These are phyloP conservation scores for Salix purpurea DNA, from an alignment of 345 rosid genomes.

Conservation along the genomic window DNA sequence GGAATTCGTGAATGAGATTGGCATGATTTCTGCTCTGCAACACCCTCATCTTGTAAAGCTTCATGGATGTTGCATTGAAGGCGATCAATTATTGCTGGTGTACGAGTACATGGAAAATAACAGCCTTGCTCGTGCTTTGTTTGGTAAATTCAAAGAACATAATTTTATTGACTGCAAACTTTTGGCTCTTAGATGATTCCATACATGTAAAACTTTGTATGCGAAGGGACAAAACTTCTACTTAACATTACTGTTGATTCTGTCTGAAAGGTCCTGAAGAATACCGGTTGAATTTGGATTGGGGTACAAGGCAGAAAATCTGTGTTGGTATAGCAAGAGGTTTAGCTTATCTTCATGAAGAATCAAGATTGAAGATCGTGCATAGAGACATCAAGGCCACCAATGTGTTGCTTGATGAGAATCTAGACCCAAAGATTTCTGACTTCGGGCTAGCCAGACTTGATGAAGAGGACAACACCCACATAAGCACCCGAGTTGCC, in stretches of 20 bases:
- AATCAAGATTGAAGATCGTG: constrained; percentile 59
- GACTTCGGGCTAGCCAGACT: constrained; percentile 72
- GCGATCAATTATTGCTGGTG: constrained; percentile 50
- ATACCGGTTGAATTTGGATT: constrained; percentile 42
- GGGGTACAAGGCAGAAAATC: constrained; percentile 58
- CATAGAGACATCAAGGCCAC: constrained; percentile 74
- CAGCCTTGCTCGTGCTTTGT: constrained; percentile 50
- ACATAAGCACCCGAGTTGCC: constrained; percentile 62
- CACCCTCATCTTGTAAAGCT: constrained; percentile 72
- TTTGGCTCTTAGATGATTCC: too few species aligned
- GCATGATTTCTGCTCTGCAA: constrained; percentile 61
- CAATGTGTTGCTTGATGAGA: constrained; percentile 55
- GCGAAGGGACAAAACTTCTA: too few species aligned
- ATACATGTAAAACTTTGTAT: too few species aligned
- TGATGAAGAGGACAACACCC: constrained; percentile 60
- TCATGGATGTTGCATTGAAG: constrained; percentile 62
- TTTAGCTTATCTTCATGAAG: constrained; percentile 65
- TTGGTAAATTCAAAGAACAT: constrained; percentile 36
- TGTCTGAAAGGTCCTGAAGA: not conserved
- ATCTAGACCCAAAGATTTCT: constrained; percentile 53
- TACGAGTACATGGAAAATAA: constrained; percentile 75
- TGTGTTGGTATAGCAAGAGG: constrained; percentile 69
- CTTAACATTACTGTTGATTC: not conserved
- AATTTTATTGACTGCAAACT: too few species aligned
- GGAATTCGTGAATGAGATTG: constrained; percentile 65